Evolutionary conservation across 495 filamentous ascomycete genomes (phyloP), one percentile per base, ranked within the genome.

Genomic region (Glarea lozoyensis): DNA sequence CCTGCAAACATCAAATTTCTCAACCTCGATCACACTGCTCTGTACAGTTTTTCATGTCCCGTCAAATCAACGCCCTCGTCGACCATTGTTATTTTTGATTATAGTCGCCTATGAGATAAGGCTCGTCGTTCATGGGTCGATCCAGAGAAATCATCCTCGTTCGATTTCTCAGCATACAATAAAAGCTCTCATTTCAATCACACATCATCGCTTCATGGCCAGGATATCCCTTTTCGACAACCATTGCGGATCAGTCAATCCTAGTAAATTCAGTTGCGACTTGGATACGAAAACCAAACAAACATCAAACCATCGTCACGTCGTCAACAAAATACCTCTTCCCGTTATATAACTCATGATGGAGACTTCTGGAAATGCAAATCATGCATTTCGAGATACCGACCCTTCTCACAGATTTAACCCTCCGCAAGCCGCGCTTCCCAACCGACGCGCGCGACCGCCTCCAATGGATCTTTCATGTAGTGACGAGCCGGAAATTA

Each of bases 381-480:
- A 37, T 6, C 35, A n/a, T 20, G 35, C 35, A 6, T 37, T 21
- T 37, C 35, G 35, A n/a, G 30, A 41, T 18, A 22, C 25, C 16
- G 44, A 40, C 27, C 6, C 16, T 2, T 22, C 33, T 17, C 16
- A 45, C 10, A 23, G 42, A 42, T 52, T 50, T 25, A 37, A 45
- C 23, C 16, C 47, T 32, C 37, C 46, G 16, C 39, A 52, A 37
- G 46, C 48, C 23, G 40, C 42, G 13, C 44, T 46, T 25, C 34
- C 37, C 17, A 44, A 34, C 24, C 55, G 40, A 3, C 48, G 55
- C 11, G 31, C 42, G 23, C 46, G 55, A 5, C 55, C 51, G 20
- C 52, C 48, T 2, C 31, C 40, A 29, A 38, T 55, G 16, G 15
- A 49, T 27, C 15, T 42, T 12, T 12, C 37, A 9, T 12, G 16